Evolutionary conservation across 495 filamentous ascomycete genomes (phyloP).

Genomic region (Bacidia gigantensis): DNA sequence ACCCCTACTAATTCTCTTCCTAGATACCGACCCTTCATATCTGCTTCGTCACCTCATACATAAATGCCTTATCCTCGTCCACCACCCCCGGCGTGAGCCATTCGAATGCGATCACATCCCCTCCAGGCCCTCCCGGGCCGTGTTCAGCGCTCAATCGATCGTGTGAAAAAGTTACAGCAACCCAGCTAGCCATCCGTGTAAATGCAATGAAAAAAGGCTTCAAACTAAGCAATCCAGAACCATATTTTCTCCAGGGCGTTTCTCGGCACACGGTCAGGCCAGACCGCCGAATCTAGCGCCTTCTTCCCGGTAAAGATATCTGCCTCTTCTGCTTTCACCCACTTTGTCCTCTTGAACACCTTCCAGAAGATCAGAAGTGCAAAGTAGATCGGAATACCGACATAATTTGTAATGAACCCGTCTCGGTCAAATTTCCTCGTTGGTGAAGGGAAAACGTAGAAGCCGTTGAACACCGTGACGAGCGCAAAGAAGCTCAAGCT

Average conservation of each 20-base stretch:
- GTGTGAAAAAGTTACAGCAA: too few relatives aligned
- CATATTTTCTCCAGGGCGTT: conserved; percentile 40
- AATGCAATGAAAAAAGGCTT: too few relatives aligned
- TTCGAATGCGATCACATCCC: too few relatives aligned
- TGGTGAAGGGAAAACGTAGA: conserved; percentile 18
- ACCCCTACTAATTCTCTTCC: too few relatives aligned
- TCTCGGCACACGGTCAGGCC: conserved; percentile 30
- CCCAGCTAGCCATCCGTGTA: too few relatives aligned
- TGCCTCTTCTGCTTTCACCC: conserved; percentile 37
- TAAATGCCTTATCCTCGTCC: too few relatives aligned
- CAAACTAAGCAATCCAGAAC: conserved; percentile 42
- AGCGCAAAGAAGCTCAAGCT: conserved; percentile 42
- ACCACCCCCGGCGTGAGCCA: too few relatives aligned
- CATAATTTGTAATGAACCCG: conserved; percentile 44
- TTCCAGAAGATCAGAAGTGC: conserved; percentile 48
- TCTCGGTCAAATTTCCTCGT: conserved; percentile 31
- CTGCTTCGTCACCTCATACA: too few relatives aligned
- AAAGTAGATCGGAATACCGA: conserved; percentile 42
- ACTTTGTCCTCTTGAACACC: conserved; percentile 37
- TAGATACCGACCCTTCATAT: too few relatives aligned
- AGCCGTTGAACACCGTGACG: conserved; percentile 30
- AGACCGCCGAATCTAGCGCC: conserved; percentile 43
- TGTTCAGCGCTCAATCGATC: too few relatives aligned
- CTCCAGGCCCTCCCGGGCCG: too few relatives aligned
- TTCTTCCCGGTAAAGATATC: conserved; percentile 52